Percentiles rank a stretch among this genome's conserved stretches.
phyloP scores from a whole-genome alignment of 345 rosid species.

The Acer campestre region DNA sequence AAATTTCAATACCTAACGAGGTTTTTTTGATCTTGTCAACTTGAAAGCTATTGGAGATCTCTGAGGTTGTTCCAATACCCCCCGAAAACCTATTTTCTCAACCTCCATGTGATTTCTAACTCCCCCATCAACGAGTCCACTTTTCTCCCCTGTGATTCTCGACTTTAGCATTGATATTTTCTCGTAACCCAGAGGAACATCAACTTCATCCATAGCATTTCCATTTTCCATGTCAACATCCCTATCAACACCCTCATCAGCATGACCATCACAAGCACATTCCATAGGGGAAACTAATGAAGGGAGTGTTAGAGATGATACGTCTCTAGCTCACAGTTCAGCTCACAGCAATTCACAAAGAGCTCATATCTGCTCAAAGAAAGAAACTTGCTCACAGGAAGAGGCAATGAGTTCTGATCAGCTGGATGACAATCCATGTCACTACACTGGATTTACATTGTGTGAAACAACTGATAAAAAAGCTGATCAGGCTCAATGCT shows the following conservation, averaged over 20 bases:
- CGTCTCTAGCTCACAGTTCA: no score
- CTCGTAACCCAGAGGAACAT: not conserved
- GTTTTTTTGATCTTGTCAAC: not conserved
- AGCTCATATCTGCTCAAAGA: no score
- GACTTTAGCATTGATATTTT: not conserved
- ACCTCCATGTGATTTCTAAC: not conserved
- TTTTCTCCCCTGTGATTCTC: not conserved
- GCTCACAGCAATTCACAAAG: no score
- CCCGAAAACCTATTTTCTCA: not conserved
- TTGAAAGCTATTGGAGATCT: not conserved
- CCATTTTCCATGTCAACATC: slow-evolving; percentile 43
- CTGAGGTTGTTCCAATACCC: not conserved
- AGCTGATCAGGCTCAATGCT: no score
- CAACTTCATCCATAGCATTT: slow-evolving; percentile 5
- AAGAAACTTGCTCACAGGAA: no score
- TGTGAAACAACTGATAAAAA: no score
- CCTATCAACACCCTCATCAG: slow-evolving; percentile 27
- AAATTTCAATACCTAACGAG: slow-evolving; percentile 9
- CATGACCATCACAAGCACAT: slow-evolving; percentile 8
- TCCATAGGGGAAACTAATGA: slow-evolving; percentile 2
- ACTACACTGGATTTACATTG: no score
- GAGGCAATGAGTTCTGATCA: no score
- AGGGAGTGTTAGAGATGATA: no score
- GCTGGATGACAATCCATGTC: no score
- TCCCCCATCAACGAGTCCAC: not conserved